Base-by-base conservation (phyloP, 495 filamentous ascomycete genomes). In the Aspergillus steynii region DNA sequence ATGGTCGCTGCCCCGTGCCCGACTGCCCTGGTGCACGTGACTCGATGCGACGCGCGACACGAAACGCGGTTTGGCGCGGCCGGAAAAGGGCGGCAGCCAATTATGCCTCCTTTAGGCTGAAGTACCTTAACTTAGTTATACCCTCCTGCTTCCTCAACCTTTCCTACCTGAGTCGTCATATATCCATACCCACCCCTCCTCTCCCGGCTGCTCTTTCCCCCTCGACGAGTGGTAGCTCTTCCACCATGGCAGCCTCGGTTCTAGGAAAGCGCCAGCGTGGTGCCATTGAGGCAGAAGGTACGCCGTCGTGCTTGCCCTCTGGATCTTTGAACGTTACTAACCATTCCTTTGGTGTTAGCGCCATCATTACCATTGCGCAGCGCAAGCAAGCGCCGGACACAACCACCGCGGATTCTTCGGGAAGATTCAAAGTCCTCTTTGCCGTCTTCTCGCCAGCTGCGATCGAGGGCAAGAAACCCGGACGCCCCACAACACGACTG, bases 181-280 rank as follows among this genome's bases (percentile, higher is more conserved):
- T 34, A 42, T 42, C 37, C 9, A 14, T 42, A 42, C 14, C 37
- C 37, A 42, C 2, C 20, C 20, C 20, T 20, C 20, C 20, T 20
- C 9, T 14, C 37, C 37, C 10, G 14, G 9, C 37, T 2, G 37
- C 37, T 37, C 34, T 12, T 53, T n/a, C 32, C 37, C 37, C 32
- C 4, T 32, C 28, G 29, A 25, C 50, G 27, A 26, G 15, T 26
- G 49, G 28, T 27, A 53, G 32, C 26, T 14, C n/a, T 32, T 29
- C 37, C 62, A 72, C 65, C 37, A 92, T 91, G 89, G 80, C 83
- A 65, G 78, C 82, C 63, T 80, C 84, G 57, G 82, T 88, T 54
- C 77, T 92, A 55, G 88, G 89, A 71, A 93, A 96, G 85, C 86
- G 91, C 83, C 83, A 72, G 79, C 87, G 79, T 74, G 76, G 70